Evolutionary conservation across 192 early-diverging fungal species (phyloP).

Genomic region (Coemansia erecta): DNA sequence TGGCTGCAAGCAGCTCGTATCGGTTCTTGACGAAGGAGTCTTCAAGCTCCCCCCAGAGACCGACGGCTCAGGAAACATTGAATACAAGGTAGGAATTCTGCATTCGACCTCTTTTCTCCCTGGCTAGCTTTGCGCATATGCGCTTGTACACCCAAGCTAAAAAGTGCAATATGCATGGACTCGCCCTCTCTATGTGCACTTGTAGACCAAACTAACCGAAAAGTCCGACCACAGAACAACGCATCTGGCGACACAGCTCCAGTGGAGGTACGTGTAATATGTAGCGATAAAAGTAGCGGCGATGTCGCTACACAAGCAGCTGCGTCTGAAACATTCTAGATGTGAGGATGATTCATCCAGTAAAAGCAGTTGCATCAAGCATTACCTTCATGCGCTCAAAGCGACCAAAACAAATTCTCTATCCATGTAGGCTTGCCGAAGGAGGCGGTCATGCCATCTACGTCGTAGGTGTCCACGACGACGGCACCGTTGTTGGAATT

Average conservation of each 20-base stretch:
- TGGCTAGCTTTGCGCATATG: too few species aligned
- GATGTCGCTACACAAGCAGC: background rate
- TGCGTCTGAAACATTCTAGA: constrained; percentile 9
- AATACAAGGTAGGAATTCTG: constrained; percentile 80
- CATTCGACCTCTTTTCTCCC: too few species aligned
- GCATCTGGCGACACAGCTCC: constrained; percentile 88
- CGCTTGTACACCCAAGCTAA: too few species aligned
- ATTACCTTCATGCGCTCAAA: background rate
- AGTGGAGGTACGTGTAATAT: constrained; percentile 64
- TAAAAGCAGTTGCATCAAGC: background rate
- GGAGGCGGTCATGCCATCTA: constrained; percentile 86
- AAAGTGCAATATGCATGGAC: too few species aligned
- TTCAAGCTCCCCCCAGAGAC: constrained; percentile 70
- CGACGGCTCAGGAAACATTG: constrained; percentile 82
- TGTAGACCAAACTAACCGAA: constrained; percentile 48
- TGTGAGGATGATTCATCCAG: background rate
- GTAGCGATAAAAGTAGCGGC: background rate
- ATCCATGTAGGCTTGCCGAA: constrained; percentile 71
- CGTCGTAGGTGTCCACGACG: constrained; percentile 85
- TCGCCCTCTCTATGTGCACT: constrained; percentile 56
- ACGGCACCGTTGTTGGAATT: constrained; percentile 76
- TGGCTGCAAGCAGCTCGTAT: constrained; percentile 8
- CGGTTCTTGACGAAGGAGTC: constrained; percentile 41
- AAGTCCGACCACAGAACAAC: constrained; percentile 55
- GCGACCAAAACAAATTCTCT: background rate